phyloP scores from a whole-genome alignment of 208 protist species.

The Trypanosoma melophagium region DNA sequence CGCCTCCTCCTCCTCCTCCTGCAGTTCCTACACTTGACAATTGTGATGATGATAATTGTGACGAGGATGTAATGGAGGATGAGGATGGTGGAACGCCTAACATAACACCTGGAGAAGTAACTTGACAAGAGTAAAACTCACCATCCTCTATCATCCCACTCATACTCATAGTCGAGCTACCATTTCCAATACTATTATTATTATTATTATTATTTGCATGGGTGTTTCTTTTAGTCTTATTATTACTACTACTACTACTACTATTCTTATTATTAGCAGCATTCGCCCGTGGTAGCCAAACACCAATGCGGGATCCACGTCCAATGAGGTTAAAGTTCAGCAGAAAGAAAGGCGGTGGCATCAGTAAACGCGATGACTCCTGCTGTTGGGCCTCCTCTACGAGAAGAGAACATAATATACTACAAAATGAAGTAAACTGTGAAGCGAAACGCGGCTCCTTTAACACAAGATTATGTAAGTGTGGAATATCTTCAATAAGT shows the following conservation, averaged over 20 bases:
- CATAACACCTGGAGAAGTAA: slow-evolving; percentile 31
- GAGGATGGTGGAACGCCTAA: slow-evolving; percentile 3
- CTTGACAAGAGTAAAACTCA: slow-evolving; percentile 36
- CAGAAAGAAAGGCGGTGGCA: slow-evolving; percentile 67
- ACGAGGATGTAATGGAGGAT: too few species aligned
- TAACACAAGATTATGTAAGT: slow-evolving; percentile 44
- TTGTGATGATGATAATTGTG: slow-evolving; percentile 6
- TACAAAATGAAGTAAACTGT: slow-evolving; percentile 28
- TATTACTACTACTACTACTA: background rate
- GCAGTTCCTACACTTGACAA: too few species aligned
- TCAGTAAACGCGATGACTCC: slow-evolving; percentile 20
- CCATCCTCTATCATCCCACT: slow-evolving; percentile 8
- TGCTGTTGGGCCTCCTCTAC: slow-evolving; percentile 45
- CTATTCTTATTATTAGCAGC: background rate
- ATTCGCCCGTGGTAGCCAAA: slow-evolving; percentile 40
- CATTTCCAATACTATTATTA: background rate
- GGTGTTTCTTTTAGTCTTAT: too few species aligned
- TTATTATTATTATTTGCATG: background rate
- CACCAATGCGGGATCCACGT: slow-evolving; percentile 37
- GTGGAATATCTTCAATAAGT: slow-evolving; percentile 58
- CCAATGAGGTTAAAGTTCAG: slow-evolving; percentile 56
- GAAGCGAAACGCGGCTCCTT: slow-evolving; percentile 39
- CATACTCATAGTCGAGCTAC: background rate
- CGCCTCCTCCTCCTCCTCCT: background rate
- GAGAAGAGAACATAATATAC: slow-evolving; percentile 63